Evolutionary conservation across 2,329 filamentous ascomycete species (phyloP).

Genomic region (Leptosphaerulina australis): DNA sequence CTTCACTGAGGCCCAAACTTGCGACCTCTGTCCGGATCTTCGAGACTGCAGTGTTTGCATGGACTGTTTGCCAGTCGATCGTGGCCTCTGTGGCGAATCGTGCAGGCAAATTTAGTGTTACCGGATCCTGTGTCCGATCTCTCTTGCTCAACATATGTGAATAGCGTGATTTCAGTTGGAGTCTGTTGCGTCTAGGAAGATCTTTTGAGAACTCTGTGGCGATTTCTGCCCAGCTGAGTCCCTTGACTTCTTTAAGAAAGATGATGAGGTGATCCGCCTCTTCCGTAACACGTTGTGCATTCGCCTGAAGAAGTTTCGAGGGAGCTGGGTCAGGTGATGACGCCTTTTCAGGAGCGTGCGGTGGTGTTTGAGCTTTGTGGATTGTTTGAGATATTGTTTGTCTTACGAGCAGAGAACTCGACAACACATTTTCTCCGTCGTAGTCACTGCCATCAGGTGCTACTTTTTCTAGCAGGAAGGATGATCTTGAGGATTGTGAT

Average conservation of each 20-base stretch:
- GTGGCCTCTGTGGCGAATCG: constrained; percentile 34
- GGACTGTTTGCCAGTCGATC: constrained; percentile 31
- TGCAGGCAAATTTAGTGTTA: constrained; percentile 28
- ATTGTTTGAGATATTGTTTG: neutral
- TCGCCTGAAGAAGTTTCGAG: neutral
- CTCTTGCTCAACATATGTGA: constrained; percentile 36
- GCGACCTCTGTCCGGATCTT: neutral
- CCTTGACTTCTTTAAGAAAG: constrained; percentile 51
- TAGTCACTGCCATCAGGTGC: too few species aligned
- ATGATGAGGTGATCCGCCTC: constrained; percentile 46
- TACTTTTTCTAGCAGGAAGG: neutral
- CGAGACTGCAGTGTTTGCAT: constrained; percentile 5
- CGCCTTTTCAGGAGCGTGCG: neutral
- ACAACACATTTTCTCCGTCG: neutral
- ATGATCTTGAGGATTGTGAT: neutral
- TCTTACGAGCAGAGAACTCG: neutral
- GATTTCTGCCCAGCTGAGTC: constrained; percentile 47
- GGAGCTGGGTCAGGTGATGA: neutral
- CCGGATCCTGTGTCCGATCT: constrained; percentile 33
- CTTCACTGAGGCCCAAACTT: neutral
- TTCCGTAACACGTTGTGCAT: neutral
- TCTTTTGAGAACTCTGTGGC: constrained; percentile 30
- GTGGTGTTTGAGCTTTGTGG: neutral
- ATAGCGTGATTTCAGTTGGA: constrained; percentile 36
- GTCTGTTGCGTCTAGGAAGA: constrained; percentile 41